phyloP scores from a whole-genome alignment of 2,329 filamentous ascomycete genomes.

The Macrophomina phaseolina region DNA sequence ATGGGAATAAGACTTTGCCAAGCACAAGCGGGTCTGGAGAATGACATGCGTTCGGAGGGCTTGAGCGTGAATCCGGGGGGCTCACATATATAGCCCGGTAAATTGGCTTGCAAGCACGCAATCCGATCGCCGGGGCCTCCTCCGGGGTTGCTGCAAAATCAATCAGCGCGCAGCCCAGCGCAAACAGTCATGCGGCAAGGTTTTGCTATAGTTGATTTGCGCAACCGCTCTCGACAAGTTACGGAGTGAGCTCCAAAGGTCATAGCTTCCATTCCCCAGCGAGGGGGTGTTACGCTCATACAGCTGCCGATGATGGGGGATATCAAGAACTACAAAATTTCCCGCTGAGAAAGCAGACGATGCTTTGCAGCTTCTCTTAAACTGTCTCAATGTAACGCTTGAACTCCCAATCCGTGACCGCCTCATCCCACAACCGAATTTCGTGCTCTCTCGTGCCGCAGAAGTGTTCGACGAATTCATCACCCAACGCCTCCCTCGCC shows the following conservation, averaged over 20 bases:
- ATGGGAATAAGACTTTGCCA: background rate
- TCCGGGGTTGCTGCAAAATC: background rate
- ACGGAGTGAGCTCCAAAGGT: background rate
- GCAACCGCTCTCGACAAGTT: too few relatives aligned
- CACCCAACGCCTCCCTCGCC: constrained; percentile 90
- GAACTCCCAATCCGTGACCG: constrained; percentile 94
- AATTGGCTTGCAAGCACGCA: constrained; percentile 2
- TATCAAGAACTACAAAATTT: constrained; percentile 3
- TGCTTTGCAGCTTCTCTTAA: constrained; percentile 36
- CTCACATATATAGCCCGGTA: background rate
- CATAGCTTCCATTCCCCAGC: background rate
- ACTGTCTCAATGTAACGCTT: constrained; percentile 81
- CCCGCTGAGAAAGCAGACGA: background rate
- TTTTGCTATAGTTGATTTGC: background rate
- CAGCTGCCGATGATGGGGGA: background rate
- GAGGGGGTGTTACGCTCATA: background rate
- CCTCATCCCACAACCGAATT: constrained; percentile 88
- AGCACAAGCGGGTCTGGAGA: background rate
- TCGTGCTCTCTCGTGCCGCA: constrained; percentile 93
- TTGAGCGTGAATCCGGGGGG: background rate
- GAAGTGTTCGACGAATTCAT: constrained; percentile 95
- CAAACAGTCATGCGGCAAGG: too few relatives aligned
- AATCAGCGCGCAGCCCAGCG: background rate
- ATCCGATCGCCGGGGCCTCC: constrained; percentile 1
- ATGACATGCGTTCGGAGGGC: background rate